Evolutionary conservation across 345 rosid genomes (phyloP), one percentile per base, ranked within the genome.

Genomic region (Rhodomyrtus tomentosa): DNA sequence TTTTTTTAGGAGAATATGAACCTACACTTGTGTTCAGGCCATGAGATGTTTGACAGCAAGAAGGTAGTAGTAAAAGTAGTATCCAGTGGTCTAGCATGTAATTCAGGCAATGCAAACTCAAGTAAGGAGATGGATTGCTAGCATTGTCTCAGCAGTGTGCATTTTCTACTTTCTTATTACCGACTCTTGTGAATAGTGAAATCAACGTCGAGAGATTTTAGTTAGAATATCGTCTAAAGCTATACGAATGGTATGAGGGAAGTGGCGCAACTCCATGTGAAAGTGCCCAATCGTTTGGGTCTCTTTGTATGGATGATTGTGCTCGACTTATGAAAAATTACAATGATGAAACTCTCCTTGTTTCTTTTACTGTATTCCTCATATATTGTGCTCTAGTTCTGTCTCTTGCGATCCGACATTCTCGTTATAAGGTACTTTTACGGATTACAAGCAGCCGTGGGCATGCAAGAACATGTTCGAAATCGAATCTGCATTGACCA

Each of bases 391-490:
- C 58, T 38, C 14, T 29, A 49, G 29, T 42, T 79, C 22, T 76
- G 45, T 54, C 79, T 45, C 59, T 25, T 76, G 32, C 45, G 81
- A 40, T 49, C n/a, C n/a, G 21, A 55, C 68, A 74, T 54, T 55
- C 81, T 84, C 54, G 8, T 42, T 73, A 80, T 96, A 96, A 99
- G 99, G 89, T 88, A 98, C 96, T n/a, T 98, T 95, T 86, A 87
- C 93, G 51, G 93, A 92, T 80, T 98, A 96, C 86, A 94, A 98
- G 90, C 99, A 98, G 89, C 99, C 99, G 32, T 98, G 96, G 82
- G 85, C 24, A 85, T 90, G 84, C 92, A 84, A 84, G 80, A 93
- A 91, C 82, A 86, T 90, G 58, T 90, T 92, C 80, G 99, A 95
- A 87, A 91, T 95, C 92, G 98, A 96, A 87, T 91, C 93, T 54